These are phyloP conservation scores for Saccharomyces jurei DNA, from an alignment of 805 yeast species.

Conservation along the genomic window DNA sequence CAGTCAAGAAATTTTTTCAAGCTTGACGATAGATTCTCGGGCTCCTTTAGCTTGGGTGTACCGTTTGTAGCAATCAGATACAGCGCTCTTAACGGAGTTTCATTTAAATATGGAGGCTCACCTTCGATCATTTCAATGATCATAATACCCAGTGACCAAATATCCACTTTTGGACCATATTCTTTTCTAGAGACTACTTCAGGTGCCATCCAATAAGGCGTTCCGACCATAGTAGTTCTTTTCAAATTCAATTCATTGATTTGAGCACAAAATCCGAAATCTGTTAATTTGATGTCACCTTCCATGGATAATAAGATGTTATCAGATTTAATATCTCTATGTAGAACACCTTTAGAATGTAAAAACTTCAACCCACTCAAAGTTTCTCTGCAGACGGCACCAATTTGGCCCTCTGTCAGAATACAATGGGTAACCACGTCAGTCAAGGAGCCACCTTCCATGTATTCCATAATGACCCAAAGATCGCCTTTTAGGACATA, in stretches of 20 bases:
- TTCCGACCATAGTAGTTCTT: conserved; percentile 97
- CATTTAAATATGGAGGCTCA: conserved; percentile 96
- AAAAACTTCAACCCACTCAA: conserved; percentile 76
- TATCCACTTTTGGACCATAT: conserved; percentile 93
- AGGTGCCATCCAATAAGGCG: conserved; percentile 99
- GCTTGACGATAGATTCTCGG: conserved; percentile 62
- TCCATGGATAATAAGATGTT: conserved; percentile 73
- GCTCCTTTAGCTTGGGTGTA: conserved; percentile 86
- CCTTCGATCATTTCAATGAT: conserved; percentile 98
- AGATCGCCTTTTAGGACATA: conserved; percentile 68
- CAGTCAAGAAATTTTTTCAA: conserved; percentile 64
- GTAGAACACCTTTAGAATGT: conserved; percentile 88
- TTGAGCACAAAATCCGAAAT: conserved; percentile 95
- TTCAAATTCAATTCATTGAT: conserved; percentile 71
- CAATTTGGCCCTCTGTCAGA: conserved; percentile 90
- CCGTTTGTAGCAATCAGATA: conserved; percentile 95
- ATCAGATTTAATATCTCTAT: conserved; percentile 93
- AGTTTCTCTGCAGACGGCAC: conserved; percentile 90
- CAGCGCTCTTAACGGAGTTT: conserved; percentile 87
- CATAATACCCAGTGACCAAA: conserved; percentile 98
- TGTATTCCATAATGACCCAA: conserved; percentile 98
- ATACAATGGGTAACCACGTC: conserved; percentile 87
- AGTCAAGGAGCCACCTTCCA: conserved; percentile 97
- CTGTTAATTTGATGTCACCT: conserved; percentile 91
- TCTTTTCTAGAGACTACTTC: conserved; percentile 93